Evolutionary conservation across 2,329 filamentous ascomycete genomes (phyloP).

Genomic region (Cryphonectria japonica): DNA sequence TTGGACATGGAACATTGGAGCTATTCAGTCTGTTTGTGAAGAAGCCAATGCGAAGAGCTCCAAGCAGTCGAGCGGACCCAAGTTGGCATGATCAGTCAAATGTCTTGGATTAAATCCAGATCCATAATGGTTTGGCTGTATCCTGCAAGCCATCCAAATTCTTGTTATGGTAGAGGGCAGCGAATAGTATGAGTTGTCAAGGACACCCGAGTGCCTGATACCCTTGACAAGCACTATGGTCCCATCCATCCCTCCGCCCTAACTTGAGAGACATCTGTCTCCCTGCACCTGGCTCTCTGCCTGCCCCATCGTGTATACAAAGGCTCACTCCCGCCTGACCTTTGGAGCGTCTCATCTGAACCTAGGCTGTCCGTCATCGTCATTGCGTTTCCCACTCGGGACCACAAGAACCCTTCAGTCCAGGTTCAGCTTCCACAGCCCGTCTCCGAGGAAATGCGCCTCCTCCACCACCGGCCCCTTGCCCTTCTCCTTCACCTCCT

Average conservation of each 20-base stretch:
- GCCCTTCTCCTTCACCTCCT: conserved; percentile 90
- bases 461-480: conserved; percentile 95
- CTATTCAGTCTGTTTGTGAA: background rate
- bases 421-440: conserved; percentile 75
- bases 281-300: background rate
- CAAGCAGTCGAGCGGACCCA: background rate
- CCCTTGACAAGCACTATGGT: background rate
- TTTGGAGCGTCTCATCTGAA: background rate
- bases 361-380: background rate
- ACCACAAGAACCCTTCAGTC: conserved; percentile 43
- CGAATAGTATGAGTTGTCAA: background rate
- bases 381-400: background rate
- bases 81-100: background rate
- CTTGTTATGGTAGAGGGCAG: background rate
- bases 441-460: conserved; percentile 92
- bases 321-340: background rate
- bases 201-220: background rate
- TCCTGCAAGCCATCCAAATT: background rate
- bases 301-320: background rate
- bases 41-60: background rate
- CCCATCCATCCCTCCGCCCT: background rate
- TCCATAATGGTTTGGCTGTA: background rate
- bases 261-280: background rate
- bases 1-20: background rate
- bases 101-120: background rate